These are phyloP conservation scores for Kazachstania sp. DNA, from an alignment of 1,139 yeast genomes.

Conservation along the genomic window DNA sequence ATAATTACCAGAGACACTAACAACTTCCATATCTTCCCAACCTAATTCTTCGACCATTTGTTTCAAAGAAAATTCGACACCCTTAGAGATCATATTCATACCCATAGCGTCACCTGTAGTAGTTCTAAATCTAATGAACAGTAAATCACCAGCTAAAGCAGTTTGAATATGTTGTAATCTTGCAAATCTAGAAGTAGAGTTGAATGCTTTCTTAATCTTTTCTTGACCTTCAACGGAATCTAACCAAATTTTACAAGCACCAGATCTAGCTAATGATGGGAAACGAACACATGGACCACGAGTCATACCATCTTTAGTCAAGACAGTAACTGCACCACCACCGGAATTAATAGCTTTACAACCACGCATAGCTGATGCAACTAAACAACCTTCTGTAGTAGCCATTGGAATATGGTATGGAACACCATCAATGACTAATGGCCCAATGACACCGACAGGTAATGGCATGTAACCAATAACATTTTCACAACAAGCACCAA, in stretches of 20 bases:
- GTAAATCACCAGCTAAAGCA: slow-evolving; percentile 84
- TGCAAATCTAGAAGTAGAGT: slow-evolving; percentile 96
- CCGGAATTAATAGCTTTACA: slow-evolving; percentile 97
- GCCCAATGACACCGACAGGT: slow-evolving; percentile 98
- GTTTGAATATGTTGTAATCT: slow-evolving; percentile 85
- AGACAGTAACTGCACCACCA: slow-evolving; percentile 88
- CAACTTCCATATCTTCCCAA: slow-evolving; percentile 86
- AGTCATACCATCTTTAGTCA: slow-evolving; percentile 97
- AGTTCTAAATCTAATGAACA: slow-evolving; percentile 87
- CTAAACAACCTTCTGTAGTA: slow-evolving; percentile 97
- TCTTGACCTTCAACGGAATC: slow-evolving; percentile 92
- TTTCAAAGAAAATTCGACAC: slow-evolving; percentile 81
- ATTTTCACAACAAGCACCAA: slow-evolving; percentile 98
- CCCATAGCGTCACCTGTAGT: slow-evolving; percentile 99
- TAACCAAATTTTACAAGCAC: slow-evolving; percentile 91
- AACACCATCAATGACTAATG: slow-evolving; percentile 79
- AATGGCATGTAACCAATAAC: slow-evolving; percentile 94
- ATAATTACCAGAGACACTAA: slow-evolving; percentile 93
- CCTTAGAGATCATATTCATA: slow-evolving; percentile 99
- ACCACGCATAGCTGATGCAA: slow-evolving; percentile 99
- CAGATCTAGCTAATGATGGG: slow-evolving; percentile 75
- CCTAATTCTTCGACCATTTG: slow-evolving; percentile 86
- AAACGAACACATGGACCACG: slow-evolving; percentile 97
- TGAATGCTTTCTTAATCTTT: slow-evolving; percentile 78
- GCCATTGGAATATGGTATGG: slow-evolving; percentile 96